These are phyloP conservation scores for Termitomyces sp. DNA, from an alignment of 768 basidiomycete genomes.

Conservation along the genomic window DNA sequence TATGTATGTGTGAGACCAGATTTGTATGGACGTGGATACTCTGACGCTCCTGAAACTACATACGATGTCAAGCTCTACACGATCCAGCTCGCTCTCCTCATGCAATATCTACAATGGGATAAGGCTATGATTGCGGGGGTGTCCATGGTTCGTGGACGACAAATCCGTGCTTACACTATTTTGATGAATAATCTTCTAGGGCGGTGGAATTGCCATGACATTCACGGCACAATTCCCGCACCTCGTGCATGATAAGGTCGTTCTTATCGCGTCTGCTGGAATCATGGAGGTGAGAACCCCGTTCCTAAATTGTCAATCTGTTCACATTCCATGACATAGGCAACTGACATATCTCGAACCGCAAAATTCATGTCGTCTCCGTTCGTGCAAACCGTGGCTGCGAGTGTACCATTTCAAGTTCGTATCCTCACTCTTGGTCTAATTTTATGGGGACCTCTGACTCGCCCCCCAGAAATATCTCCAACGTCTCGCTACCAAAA, in stretches of 20 bases:
- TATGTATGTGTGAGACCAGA: constrained; percentile 33
- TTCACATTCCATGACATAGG: constrained; percentile 25
- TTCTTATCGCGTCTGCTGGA: constrained; percentile 65
- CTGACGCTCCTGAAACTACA: constrained; percentile 66
- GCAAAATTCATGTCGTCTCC: constrained; percentile 77
- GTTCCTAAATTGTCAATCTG: not conserved
- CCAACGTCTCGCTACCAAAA: constrained; percentile 39
- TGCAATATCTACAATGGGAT: constrained; percentile 74
- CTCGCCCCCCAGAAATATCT: constrained; percentile 38
- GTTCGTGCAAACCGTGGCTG: constrained; percentile 58
- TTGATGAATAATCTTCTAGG: constrained; percentile 32
- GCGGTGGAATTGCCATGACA: constrained; percentile 67
- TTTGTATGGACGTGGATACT: constrained; percentile 79
- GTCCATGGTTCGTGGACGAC: constrained; percentile 55
- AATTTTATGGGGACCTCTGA: not conserved
- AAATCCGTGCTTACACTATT: not conserved
- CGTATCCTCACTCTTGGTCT: constrained; percentile 13
- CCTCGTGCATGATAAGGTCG: constrained; percentile 58
- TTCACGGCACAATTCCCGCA: constrained; percentile 70
- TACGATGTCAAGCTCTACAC: constrained; percentile 64
- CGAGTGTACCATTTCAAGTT: constrained; percentile 59
- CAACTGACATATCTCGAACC: constrained; percentile 64
- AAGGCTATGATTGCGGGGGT: constrained; percentile 61
- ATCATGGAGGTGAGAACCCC: constrained; percentile 49
- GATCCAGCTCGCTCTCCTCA: constrained; percentile 75